These are phyloP conservation scores for Trichoderma arundinaceum DNA, from an alignment of 2,329 filamentous ascomycete genomes.

Conservation along the genomic window DNA sequence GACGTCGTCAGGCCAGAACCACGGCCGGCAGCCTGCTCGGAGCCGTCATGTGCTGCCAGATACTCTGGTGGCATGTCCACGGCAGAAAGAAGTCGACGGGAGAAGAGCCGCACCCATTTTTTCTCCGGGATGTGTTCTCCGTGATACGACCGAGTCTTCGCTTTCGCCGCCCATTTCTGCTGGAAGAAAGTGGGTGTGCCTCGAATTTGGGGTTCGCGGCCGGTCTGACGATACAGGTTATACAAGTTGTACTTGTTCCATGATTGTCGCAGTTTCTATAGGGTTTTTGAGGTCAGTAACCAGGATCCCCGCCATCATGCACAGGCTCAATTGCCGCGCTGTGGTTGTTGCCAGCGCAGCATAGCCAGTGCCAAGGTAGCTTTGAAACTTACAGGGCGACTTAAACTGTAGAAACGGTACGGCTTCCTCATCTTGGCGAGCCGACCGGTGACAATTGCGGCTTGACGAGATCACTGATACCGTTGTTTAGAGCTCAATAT, in stretches of 20 bases:
- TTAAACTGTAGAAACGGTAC: slow-evolving; percentile 68
- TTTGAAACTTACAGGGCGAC: slow-evolving; percentile 61
- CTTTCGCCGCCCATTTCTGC: slow-evolving; percentile 96
- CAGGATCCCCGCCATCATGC: slow-evolving; percentile 22
- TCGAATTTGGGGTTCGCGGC: slow-evolving; percentile 41
- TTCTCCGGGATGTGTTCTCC: slow-evolving; percentile 92
- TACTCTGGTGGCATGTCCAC: slow-evolving; percentile 83
- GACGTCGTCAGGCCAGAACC: slow-evolving; percentile 68
- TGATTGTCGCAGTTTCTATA: slow-evolving; percentile 88
- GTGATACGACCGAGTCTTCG: slow-evolving; percentile 83
- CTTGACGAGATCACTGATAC: slow-evolving; percentile 27
- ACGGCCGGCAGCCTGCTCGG: slow-evolving; percentile 80
- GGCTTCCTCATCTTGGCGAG: slow-evolving; percentile 59
- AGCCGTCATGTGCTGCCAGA: slow-evolving; percentile 81
- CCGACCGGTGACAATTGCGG: slow-evolving; percentile 34
- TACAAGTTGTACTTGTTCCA: slow-evolving; percentile 98
- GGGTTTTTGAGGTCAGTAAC: slow-evolving; percentile 7
- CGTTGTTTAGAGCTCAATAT: slow-evolving; percentile 27
- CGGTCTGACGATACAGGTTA: slow-evolving; percentile 66
- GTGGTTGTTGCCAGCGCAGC: not conserved
- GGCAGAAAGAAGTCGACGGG: slow-evolving; percentile 77
- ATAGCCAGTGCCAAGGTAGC: not conserved
- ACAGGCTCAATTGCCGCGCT: not conserved
- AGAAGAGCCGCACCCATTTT: slow-evolving; percentile 95
- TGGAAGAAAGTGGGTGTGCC: slow-evolving; percentile 80